Percentiles rank a stretch among this genome's conserved stretches.
Conservation (phyloP, 2,329 filamentous ascomycete species). For the Nothopassalora personata region DNA sequence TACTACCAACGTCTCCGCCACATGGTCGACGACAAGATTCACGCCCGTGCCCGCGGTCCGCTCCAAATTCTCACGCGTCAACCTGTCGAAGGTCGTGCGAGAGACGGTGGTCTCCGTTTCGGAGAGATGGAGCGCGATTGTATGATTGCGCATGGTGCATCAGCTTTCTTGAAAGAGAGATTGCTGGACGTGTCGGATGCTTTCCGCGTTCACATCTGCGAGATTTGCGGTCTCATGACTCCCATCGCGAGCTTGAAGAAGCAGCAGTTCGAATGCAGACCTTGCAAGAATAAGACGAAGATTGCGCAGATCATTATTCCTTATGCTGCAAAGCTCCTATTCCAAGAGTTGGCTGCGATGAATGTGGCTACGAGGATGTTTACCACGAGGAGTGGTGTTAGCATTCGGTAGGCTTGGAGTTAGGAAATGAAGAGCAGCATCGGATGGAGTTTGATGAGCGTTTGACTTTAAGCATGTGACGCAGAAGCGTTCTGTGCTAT, state of each 20-base stretch:
- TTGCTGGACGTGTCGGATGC: constrained; percentile 96
- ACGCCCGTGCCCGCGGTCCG: constrained; percentile 93
- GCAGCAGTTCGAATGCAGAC: constrained; percentile 91
- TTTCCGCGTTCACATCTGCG: constrained; percentile 96
- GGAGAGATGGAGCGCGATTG: constrained; percentile 99
- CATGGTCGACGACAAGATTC: constrained; percentile 99
- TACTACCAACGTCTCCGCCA: constrained; percentile 98
- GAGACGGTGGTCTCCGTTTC: constrained; percentile 97
- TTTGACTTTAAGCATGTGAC: background rate
- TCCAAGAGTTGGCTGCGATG: constrained; percentile 97
- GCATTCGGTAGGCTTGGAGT: constrained; percentile 22
- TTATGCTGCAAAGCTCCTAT: constrained; percentile 94
- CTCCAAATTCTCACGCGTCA: constrained; percentile 96
- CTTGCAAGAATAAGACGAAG: constrained; percentile 98
- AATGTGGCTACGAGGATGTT: constrained; percentile 98
- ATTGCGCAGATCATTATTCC: constrained; percentile 98
- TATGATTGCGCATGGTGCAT: constrained; percentile 99
- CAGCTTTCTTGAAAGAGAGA: constrained; percentile 93
- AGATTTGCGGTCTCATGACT: constrained; percentile 98
- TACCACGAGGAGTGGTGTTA: constrained; percentile 48
- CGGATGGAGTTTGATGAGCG: background rate
- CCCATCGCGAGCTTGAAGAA: constrained; percentile 97
- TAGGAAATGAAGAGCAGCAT: background rate
- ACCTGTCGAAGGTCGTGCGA: constrained; percentile 94
- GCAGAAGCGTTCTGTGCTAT: background rate